Evolutionary conservation across 2,329 filamentous ascomycete genomes (phyloP).

Genomic region (Fusarium sp.): DNA sequence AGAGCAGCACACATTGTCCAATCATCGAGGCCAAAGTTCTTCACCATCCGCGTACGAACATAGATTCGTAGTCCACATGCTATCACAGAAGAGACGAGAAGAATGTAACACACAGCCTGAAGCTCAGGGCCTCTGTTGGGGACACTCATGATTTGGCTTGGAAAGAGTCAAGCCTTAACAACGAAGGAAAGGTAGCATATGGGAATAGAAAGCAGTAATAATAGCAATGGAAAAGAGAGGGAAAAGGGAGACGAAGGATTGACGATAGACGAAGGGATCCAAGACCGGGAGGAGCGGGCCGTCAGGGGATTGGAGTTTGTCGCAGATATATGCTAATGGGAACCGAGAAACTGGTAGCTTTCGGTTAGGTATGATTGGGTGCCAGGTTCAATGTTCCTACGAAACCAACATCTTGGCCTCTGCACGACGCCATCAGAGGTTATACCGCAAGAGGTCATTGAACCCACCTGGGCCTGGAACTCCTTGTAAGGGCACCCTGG

Average conservation of each 20-base stretch:
- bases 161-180: neutral
- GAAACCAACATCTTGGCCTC: conserved; percentile 31
- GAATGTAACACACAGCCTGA: conserved; percentile 49
- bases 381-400: neutral
- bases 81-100: conserved; percentile 47
- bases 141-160: conserved; percentile 40
- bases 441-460: conserved; percentile 4
- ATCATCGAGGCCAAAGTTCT: conserved; percentile 56
- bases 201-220: conserved; percentile 7
- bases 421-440: conserved; percentile 23
- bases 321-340: conserved; percentile 30
- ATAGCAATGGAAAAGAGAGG: neutral
- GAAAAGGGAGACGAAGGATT: conserved; percentile 9
- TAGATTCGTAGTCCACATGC: conserved; percentile 51
- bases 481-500: conserved; percentile 2
- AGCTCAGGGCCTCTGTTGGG: conserved; percentile 53
- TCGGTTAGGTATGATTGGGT: neutral
- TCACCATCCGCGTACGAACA: conserved; percentile 52
- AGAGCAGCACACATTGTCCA: conserved; percentile 55
- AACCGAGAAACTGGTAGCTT: conserved; percentile 13
- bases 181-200: neutral
- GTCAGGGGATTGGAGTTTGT: conserved; percentile 25
- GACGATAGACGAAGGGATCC: conserved; percentile 30
- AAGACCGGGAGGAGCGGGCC: conserved; percentile 33
- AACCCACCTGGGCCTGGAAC: conserved; percentile 16